A percentile compares a stretch with the other conserved stretches of the same genome.
Conservation (phyloP, 306 rosid species). For the Quercus ilex region DNA sequence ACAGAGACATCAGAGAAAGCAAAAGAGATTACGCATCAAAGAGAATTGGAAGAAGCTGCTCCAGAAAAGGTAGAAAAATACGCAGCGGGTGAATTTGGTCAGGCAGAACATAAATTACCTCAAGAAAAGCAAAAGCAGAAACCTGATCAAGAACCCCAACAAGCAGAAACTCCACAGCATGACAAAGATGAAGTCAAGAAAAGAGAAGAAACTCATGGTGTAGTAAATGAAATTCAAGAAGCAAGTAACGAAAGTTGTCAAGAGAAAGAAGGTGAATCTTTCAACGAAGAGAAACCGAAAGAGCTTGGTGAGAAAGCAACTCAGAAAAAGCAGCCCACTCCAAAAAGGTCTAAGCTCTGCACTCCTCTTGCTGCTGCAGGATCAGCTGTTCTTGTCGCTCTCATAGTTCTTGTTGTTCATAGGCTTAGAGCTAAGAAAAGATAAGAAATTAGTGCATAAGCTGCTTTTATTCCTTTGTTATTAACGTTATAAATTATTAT, state of each 20-base stretch:
- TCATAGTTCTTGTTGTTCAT: slow-evolving; percentile 32
- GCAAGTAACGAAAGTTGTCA: neutral
- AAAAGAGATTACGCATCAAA: neutral
- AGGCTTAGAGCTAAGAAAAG: slow-evolving; percentile 32
- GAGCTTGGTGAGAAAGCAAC: slow-evolving; percentile 23
- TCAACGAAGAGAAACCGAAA: slow-evolving; percentile 5
- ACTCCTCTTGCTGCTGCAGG: slow-evolving; percentile 49
- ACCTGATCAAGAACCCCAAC: slow-evolving; percentile 13
- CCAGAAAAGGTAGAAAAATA: neutral
- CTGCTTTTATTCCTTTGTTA: slow-evolving; percentile 5
- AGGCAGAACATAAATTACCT: neutral
- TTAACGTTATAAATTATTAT: neutral
- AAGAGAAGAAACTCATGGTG: slow-evolving; percentile 8
- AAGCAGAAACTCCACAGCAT: neutral
- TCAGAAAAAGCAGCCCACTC: slow-evolving; percentile 13
- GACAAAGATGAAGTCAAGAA: neutral
- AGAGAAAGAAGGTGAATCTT: slow-evolving; percentile 9
- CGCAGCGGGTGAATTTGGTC: neutral
- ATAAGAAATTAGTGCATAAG: neutral
- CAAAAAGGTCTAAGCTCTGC: slow-evolving; percentile 22
- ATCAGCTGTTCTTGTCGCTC: slow-evolving; percentile 48
- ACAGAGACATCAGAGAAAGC: neutral
- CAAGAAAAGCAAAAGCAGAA: neutral
- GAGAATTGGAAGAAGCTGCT: neutral
- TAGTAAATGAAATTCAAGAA: slow-evolving; percentile 11